Evolutionary conservation across 129 eudicot species (phyloP), one percentile per base, ranked within the genome.

Genomic region (Saposhnikovia divaricata): DNA sequence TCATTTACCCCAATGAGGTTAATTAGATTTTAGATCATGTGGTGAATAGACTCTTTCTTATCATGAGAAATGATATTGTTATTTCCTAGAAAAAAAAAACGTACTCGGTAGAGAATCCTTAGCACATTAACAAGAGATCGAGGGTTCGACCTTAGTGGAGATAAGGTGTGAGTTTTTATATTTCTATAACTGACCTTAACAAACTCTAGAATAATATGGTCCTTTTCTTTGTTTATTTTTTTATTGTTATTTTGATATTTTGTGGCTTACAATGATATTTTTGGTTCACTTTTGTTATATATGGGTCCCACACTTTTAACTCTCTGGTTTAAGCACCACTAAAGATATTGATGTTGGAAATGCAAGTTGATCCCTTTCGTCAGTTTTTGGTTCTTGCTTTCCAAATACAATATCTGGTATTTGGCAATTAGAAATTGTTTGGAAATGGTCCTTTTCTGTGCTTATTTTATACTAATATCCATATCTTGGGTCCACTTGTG

Each of bases 251-350:
- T 5, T 23, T 59, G 68, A 59, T 59, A 59, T n/a, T n/a, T 5
- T 59, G n/a, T 2, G 68, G 34, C n/a, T 59, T 4, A 55, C 21
- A 6, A 2, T 9, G 69, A 61, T n/a, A 9, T 61, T 2, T 61
- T 61, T 9, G 69, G 69, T 61, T 61, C 69, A 61, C 69, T 61
- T n/a, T 61, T 9, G 69, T 61, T 25, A 25, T 25, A n/a, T 25
- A 61, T 9, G 34, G 34, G 15, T 3, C 34, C 69, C 69, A n/a
- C 14, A n/a, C 34, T 61, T 27, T 61, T n/a, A n/a, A 9, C 69
- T n/a, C 68, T 61, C 31, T 61, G 69, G 34, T 25, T 61, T 61
- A n/a, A n/a, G 34, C 69, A 61, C 69, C 69, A 61, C 69, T 61
- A n/a, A 59, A 61, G 69, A 61, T 61, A 59, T 23, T 59, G 68